Conservation (phyloP, 2,329 filamentous ascomycete genomes). For the Colletotrichum higginsianum region DNA sequence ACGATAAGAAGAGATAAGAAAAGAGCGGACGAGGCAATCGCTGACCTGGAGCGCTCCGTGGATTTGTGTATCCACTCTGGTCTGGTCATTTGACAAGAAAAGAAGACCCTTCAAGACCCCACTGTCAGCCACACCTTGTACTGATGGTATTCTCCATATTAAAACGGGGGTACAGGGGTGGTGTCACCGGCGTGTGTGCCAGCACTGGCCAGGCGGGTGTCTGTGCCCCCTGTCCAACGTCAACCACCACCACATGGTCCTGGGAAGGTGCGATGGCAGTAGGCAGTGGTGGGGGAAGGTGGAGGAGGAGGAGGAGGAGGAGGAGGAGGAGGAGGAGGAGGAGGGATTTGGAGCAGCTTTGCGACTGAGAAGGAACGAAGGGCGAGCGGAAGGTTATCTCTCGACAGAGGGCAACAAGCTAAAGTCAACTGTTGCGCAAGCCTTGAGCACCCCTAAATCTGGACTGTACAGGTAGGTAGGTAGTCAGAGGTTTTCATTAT, state of each 20-base stretch:
- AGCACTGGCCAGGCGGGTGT: not conserved
- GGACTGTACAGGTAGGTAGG: not conserved
- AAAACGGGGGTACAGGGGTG: conserved; percentile 8
- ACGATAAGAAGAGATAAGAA: no score
- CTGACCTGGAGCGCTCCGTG: not conserved
- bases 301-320: no score
- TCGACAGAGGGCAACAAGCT: not conserved
- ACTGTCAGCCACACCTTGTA: conserved; percentile 18
- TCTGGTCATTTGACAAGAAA: conserved; percentile 38
- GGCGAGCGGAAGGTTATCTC: not conserved
- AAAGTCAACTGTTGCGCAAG: not conserved
- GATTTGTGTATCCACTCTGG: conserved; percentile 26
- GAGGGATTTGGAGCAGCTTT: not conserved
- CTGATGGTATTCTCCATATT: conserved; percentile 9
- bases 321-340: not conserved
- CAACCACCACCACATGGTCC: conserved; percentile 9
- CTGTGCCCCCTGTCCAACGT: conserved; percentile 30
- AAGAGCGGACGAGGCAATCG: no score
- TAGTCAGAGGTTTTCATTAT: no score
- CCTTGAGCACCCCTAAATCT: not conserved
- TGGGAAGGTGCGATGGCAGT: not conserved
- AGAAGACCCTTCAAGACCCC: conserved; percentile 34
- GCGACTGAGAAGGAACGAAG: conserved; percentile 12
- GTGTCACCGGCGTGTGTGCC: not conserved
- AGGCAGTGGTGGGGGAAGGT: no score